Evolutionary conservation across 202 grass and related monocot species (phyloP).

Genomic region (Alloteropsis angusta): DNA sequence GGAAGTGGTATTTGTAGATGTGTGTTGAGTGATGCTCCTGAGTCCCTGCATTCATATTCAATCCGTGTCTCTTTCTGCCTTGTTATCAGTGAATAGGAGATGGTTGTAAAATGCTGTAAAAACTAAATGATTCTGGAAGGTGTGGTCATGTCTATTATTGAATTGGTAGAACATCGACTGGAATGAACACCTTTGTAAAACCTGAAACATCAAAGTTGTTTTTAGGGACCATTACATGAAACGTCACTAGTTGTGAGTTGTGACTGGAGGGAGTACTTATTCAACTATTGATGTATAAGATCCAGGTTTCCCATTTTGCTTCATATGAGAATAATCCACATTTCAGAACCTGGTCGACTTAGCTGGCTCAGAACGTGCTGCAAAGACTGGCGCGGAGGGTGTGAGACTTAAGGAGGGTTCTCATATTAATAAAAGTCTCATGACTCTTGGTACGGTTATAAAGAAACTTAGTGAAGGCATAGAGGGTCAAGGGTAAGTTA

Average conservation of each 20-base stretch:
- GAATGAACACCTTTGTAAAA: background rate
- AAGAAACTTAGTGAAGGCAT: constrained; percentile 91
- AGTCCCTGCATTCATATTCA: background rate
- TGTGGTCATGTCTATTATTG: background rate
- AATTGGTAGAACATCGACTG: background rate
- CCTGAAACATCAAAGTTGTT: background rate
- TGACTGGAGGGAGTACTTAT: background rate
- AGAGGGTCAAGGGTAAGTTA: constrained; percentile 78
- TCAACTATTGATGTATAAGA: background rate
- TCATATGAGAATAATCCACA: constrained; percentile 11
- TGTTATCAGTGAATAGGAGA: background rate
- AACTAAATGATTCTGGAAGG: background rate
- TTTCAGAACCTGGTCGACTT: constrained; percentile 95
- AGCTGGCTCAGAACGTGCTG: constrained; percentile 91
- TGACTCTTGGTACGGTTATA: constrained; percentile 87
- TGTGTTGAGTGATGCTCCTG: background rate
- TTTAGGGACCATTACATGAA: background rate
- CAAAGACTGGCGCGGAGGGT: constrained; percentile 92
- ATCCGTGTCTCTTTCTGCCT: background rate
- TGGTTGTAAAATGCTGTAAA: background rate
- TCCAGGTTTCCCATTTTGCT: constrained; percentile 1
- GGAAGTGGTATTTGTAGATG: background rate
- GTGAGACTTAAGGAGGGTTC: constrained; percentile 93
- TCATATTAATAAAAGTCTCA: constrained; percentile 95
- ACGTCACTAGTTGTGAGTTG: background rate